Evolutionary conservation across 2,329 filamentous ascomycete genomes (phyloP), one percentile per base, ranked within the genome.

Genomic region (Talaromyces islandicus): DNA sequence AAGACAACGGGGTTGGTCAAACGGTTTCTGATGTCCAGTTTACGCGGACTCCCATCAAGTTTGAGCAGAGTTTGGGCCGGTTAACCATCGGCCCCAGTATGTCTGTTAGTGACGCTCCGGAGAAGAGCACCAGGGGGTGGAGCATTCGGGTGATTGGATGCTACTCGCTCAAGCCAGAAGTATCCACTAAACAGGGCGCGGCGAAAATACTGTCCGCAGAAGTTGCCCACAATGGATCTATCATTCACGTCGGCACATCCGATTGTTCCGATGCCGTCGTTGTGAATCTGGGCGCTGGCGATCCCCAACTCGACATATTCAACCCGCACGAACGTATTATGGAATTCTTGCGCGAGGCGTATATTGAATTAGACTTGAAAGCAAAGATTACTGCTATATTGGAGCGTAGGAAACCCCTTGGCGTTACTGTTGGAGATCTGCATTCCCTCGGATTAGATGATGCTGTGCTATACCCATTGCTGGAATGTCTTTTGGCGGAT

Each of bases 331-430:
- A 46, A 21, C 19, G 48, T 2, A 60, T 60, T 4, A 41, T 58
- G n/a, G 27, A 38, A 10, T 60, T 60, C 41, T 50, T 60, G 10
- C 59, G 59, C n/a, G 59, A 60, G 17, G 55, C 55, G n/a, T 55
- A 60, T n/a, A 60, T 55, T 6, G 55, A 58, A 19, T 35, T 60
- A 12, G 55, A 60, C 38, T 25, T 60, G 38, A 60, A 60, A 32
- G 59, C 53, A 7, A 19, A 55, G 9, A 60, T 60, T 17, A 54
- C 48, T 30, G 43, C 46, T 1, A 51, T 57, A 9, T 27, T 52
- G 24, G 48, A 52, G 3, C 24, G 48, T 3, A 29, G 30, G 7
- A 17, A 4, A 17, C 25, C 48, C 0, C 9, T 29, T 3, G 48
- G 4, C 7, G 48, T 52, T 17, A 29, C 11, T n/a, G 48, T 52